Base-by-base conservation (phyloP, 352 stramenopile genomes). In the Aphanomyces invadans region DNA sequence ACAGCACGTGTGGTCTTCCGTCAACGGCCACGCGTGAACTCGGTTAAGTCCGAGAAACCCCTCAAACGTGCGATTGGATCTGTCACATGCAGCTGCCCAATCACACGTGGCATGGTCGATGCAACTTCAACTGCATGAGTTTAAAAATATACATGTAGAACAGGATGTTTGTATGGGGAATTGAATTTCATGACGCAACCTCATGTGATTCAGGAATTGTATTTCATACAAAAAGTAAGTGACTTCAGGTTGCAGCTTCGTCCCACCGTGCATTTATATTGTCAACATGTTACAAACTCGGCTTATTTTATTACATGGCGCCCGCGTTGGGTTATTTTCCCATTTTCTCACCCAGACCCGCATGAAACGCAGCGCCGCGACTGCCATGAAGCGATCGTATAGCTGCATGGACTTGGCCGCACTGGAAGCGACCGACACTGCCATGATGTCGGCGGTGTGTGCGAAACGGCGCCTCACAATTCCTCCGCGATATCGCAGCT, bases 391-490 rank as follows among this genome's bases (percentile, higher is more conserved):
- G 49, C 60, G 60, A 12, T 57, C 38, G 19, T 31, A 57, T 23
- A 67, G 60, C 49, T 67, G 60, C 36, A 57, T 67, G 39, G 60
- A 67, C 36, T 26, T 67, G 4, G 39, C 49, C 17, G 45, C 42
- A 10, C 49, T 67, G 2, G 60, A 67, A 48, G n/a, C n/a, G n/a
- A 15, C 25, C 31, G 60, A 67, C 4, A 11, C 33, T 3, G 26
- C n/a, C 45, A 21, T 33, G 32, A 42, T 62, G 1, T 11, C 19
- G 7, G 19, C 59, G n/a, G n/a, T 29, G 10, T 57, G 49, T 57
- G 11, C 60, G 39, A 39, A 67, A 33, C 23, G 25, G 29, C 49
- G 33, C 33, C 33, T 60, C 26, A 59, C 49, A 29, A 44, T 21
- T 26, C 45, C 60, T 5, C 49, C 49, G 49, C 49, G 60, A 11